Base-by-base conservation (phyloP, 805 yeast species). In the Blastobotrys peoriensis region DNA sequence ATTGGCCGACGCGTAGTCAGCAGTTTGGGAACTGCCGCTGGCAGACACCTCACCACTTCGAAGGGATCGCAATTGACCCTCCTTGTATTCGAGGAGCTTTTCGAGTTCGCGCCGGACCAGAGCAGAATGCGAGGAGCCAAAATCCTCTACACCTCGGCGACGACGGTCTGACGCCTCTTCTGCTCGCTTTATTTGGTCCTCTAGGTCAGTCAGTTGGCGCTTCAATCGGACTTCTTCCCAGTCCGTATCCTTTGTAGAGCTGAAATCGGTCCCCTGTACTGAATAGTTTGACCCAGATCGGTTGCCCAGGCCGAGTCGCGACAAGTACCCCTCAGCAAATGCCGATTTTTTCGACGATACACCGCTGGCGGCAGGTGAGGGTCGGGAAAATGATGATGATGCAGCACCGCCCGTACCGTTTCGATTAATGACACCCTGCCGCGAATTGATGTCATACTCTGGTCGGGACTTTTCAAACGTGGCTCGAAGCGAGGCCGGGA, bases 401-500 rank as follows among this genome's bases (percentile, higher is more conserved):
- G 45, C 33, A 17, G 41, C 48, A 46, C 48, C 38, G 21, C 41
- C 61, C 10, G 23, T 30, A 4, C 23, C 38, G 13, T 42, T 46
- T 33, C 44, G 25, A 41, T 47, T 49, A 20, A 70, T 60, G 41
- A 73, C 66, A 2, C 76, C 75, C 55, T 79, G 83, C 38, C 67
- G 67, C 3, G 85, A 75, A 46, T 52, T 44, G 37, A 65, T 45
- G 40, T 53, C 57, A 48, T 83, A 87, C 47, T 79, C 81, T 13
- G 95, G 93, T 25, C 74, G 74, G 53, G 85, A 89, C 66, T 87
- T 87, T 34, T 86, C 84, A 63, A 89, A 91, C 0, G 96, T 86
- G 13, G 97, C 96, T 36, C 95, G 74, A 52, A 93, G 69, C 4
- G 93, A 79, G 1, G 89, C 85, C 16, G 98, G 98, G n/a, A 93